phyloP scores from a whole-genome alignment of 2,329 filamentous ascomycete species.

The Proliferodiscus dingleyae region DNA sequence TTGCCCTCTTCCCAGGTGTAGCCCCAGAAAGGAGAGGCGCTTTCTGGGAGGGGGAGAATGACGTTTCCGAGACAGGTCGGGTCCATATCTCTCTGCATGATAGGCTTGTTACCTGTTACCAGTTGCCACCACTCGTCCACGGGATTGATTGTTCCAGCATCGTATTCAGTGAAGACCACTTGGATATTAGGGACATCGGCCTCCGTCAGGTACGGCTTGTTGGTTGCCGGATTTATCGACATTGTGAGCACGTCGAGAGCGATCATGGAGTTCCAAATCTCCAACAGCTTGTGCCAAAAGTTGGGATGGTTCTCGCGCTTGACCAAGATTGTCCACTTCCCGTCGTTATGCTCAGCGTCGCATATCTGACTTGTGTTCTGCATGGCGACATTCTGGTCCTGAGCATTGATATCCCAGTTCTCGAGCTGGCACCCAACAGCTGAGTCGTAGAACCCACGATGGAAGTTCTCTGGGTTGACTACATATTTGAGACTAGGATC shows the following conservation, averaged over 20 bases:
- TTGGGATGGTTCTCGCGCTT: constrained; percentile 27
- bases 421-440: constrained; percentile 20
- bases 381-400: constrained; percentile 3
- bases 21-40: constrained; percentile 27
- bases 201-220: constrained; percentile 18
- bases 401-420: constrained; percentile 12
- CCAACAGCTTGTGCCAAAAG: constrained; percentile 29
- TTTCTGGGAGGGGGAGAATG: constrained; percentile 26
- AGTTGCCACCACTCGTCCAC: constrained; percentile 23
- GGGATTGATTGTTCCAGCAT: constrained; percentile 12
- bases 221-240: constrained; percentile 18
- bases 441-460: constrained; percentile 23
- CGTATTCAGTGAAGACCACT: constrained; percentile 21
- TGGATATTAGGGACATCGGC: constrained; percentile 15
- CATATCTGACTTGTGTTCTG: not conserved
- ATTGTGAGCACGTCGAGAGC: constrained; percentile 23
- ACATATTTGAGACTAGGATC: constrained; percentile 13
- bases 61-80: constrained; percentile 23
- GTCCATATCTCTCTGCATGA: constrained; percentile 18
- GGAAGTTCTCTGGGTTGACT: constrained; percentile 14
- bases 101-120: constrained; percentile 21
- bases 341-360: constrained; percentile 10
- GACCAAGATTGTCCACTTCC: constrained; percentile 24
- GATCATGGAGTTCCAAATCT: constrained; percentile 27
- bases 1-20: constrained; percentile 14